Base-by-base conservation (phyloP, 164 flowering plant species). In the Macadamia tetraphylla region DNA sequence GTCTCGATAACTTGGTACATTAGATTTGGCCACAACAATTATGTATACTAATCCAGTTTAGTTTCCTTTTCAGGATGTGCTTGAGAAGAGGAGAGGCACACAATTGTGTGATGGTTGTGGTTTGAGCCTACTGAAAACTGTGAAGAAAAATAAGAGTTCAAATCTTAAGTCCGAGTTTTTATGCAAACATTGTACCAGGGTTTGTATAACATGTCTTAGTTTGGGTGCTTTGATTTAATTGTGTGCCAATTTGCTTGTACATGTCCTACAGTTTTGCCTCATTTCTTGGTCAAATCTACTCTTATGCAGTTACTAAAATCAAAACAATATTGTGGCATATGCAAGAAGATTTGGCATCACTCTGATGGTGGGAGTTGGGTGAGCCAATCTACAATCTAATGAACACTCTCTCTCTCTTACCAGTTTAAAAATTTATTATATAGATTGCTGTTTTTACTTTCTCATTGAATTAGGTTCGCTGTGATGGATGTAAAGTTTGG, bases 401-500 rank as follows among this genome's bases (percentile, higher is more conserved):
- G 12, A 56, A 52, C 18, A 46, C 43, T 60, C 63, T 29, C 65
- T 53, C 6, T 18, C 44, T 61, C 9, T 55, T 49, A 31, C 48
- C 66, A 40, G 59, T 60, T 35, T 65, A 31, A 57, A 30, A 29
- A 51, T 23, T 62, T 1, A 18, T 55, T 40, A 15, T 12, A 61
- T 4, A 52, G 10, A 14, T 53, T 63, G n/a, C 29, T 62, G 59
- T 1, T 62, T 63, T 31, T 17, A 30, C 17, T 55, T 68, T 18
- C 59, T 58, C 56, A 60, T 48, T 62, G 29, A 66, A 71, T 68
- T 65, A 91, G 97, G 92, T 94, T 40, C 85, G 90, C 3, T 94
- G 99, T 74, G 88, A 87, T 86, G 94, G 97, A 62, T 94, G 99
- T 79, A 87, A 92, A 80, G 94, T 90, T 65, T 94, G 97, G 99